phyloP scores from a whole-genome alignment of 2,329 filamentous ascomycete genomes.

The Ascochyta pisi region DNA sequence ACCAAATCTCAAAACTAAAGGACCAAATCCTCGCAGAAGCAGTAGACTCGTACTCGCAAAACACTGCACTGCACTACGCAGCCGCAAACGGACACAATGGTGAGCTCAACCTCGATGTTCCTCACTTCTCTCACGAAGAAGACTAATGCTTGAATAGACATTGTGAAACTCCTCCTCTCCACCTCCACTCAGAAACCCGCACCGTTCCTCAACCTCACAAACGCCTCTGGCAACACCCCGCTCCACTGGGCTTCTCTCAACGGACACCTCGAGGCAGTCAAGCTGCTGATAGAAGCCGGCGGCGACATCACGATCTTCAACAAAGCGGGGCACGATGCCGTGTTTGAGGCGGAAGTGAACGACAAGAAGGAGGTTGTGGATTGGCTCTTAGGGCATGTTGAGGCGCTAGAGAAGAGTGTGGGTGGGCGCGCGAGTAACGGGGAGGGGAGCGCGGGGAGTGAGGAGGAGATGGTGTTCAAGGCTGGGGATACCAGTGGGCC shows the following conservation, averaged over 20 bases:
- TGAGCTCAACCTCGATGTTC: conserved; percentile 48
- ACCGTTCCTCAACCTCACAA: conserved; percentile 70
- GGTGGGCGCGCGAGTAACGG: conserved; percentile 43
- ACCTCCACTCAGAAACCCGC: conserved; percentile 26
- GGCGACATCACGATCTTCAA: conserved; percentile 82
- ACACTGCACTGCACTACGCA: conserved; percentile 85
- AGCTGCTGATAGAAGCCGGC: conserved; percentile 75
- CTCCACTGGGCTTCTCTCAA: conserved; percentile 95
- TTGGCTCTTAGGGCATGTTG: conserved; percentile 56
- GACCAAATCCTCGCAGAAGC: conserved; percentile 70
- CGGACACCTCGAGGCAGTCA: conserved; percentile 81
- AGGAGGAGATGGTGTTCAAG: conserved; percentile 21
- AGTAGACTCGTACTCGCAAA: conserved; percentile 77
- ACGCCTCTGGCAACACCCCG: conserved; percentile 85
- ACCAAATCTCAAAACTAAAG: conserved; percentile 66
- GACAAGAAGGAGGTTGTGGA: conserved; percentile 58
- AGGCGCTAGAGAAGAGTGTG: conserved; percentile 50
- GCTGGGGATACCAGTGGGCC: conserved; percentile 20
- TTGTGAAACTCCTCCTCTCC: conserved; percentile 50
- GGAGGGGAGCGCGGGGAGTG: conserved; percentile 27
- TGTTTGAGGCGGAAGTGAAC: conserved; percentile 59
- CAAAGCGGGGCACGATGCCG: conserved; percentile 74
- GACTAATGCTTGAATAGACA: conserved; percentile 26
- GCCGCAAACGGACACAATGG: conserved; percentile 87
- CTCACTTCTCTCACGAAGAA: no score